These are phyloP conservation scores for Cyathus striatus DNA, from an alignment of 768 basidiomycete species.

Conservation along the genomic window DNA sequence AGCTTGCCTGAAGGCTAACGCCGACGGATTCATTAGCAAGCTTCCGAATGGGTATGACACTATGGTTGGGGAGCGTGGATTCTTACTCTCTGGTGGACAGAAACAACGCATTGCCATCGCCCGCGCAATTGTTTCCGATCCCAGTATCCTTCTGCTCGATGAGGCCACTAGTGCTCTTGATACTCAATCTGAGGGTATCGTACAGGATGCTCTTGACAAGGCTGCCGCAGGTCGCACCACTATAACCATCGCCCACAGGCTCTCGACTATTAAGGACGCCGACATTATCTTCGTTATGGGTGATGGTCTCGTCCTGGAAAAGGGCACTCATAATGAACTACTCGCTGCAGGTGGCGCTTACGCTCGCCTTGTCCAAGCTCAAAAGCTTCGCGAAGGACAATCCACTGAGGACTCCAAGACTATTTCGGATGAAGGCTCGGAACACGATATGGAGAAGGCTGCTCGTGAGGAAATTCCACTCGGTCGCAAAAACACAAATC, in stretches of 20 bases:
- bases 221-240: conserved; percentile 77
- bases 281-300: conserved; percentile 88
- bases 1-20: conserved; percentile 86
- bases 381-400: conserved; percentile 63
- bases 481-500: conserved; percentile 51
- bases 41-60: conserved; percentile 83
- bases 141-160: conserved; percentile 78
- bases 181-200: conserved; percentile 81
- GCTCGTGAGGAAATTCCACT: conserved; percentile 59
- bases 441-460: conserved; percentile 50
- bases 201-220: conserved; percentile 88
- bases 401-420: conserved; percentile 20
- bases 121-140: conserved; percentile 85
- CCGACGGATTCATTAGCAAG: conserved; percentile 82
- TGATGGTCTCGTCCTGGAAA: conserved; percentile 74
- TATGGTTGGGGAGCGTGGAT: conserved; percentile 84
- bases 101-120: conserved; percentile 90
- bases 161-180: conserved; percentile 90
- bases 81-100: conserved; percentile 81
- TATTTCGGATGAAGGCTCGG: conserved; percentile 22
- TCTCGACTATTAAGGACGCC: conserved; percentile 84
- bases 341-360: conserved; percentile 62
- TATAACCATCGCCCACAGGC: conserved; percentile 75
- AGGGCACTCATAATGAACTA: conserved; percentile 73
- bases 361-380: conserved; percentile 69